A percentile compares a stretch with the other conserved stretches of the same genome.
These are phyloP conservation scores for Camellia sinensis DNA, from an alignment of 148 eudicot species.

Conservation along the genomic window DNA sequence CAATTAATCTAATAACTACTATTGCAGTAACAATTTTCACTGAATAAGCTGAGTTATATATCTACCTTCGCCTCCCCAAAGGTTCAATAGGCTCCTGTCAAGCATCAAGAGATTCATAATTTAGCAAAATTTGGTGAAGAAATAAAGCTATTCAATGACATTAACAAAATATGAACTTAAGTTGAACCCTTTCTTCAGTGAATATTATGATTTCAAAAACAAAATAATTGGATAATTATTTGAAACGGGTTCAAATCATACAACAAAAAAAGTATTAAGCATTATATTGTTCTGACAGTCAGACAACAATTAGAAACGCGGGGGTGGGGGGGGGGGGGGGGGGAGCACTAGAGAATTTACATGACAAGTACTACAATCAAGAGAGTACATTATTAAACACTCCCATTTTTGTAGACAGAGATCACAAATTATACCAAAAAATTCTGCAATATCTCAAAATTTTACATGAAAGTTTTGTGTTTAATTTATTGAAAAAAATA, in stretches of 20 bases:
- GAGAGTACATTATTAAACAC: too few species aligned
- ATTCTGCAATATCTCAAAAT: too few species aligned
- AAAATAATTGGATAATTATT: not conserved
- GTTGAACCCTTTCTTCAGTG: not conserved
- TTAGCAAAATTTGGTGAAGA: not conserved
- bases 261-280: not conserved
- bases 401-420: too few species aligned
- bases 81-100: conserved; percentile 44
- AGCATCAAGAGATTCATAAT: conserved; percentile 6
- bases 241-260: not conserved
- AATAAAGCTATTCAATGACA: not conserved
- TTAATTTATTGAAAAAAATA: too few species aligned
- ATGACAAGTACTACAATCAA: too few species aligned
- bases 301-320: not conserved
- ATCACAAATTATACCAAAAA: too few species aligned
- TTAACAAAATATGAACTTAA: not conserved
- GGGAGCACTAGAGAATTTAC: too few species aligned
- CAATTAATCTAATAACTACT: not conserved
- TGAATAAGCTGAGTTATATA: not conserved
- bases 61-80: conserved; percentile 47
- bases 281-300: not conserved
- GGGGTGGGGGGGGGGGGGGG: too few species aligned
- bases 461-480: too few species aligned
- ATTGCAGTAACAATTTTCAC: not conserved
- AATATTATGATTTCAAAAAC: not conserved